A percentile compares a stretch with the other conserved stretches of the same genome.
Evolutionary conservation across 768 basidiomycete genomes (phyloP).

Genomic region (Mycena albidolilacea): DNA sequence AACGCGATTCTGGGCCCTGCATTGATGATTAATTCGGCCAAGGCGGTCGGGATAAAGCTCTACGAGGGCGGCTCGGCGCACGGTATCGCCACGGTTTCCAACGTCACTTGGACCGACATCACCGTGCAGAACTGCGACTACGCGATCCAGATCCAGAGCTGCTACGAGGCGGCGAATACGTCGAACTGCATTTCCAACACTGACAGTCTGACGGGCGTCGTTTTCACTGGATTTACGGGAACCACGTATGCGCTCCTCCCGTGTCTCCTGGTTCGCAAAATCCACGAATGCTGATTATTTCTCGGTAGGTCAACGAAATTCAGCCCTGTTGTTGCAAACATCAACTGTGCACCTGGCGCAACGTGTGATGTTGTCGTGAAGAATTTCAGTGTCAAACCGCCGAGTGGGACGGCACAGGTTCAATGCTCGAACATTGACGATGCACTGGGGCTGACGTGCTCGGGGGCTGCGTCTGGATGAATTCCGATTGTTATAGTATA

Average conservation of each 20-base stretch:
- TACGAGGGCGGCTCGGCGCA: slow-evolving; percentile 48
- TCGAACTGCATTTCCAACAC: slow-evolving; percentile 43
- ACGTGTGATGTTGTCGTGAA: slow-evolving; percentile 46
- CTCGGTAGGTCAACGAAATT: slow-evolving; percentile 42
- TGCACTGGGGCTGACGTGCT: slow-evolving; percentile 45
- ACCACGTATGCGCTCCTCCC: slow-evolving; percentile 43
- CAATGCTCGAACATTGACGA: slow-evolving; percentile 48
- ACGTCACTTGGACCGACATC: slow-evolving; percentile 49
- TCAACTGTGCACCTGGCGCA: slow-evolving; percentile 46
- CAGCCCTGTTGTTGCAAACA: slow-evolving; percentile 46
- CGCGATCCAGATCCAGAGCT: slow-evolving; percentile 51
- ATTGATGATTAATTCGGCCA: slow-evolving; percentile 49
- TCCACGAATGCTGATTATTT: not conserved
- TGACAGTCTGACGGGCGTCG: slow-evolving; percentile 44
- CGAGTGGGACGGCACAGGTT: slow-evolving; percentile 44
- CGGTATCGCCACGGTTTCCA: slow-evolving; percentile 48
- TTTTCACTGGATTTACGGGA: slow-evolving; percentile 46
- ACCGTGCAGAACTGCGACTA: slow-evolving; percentile 51
- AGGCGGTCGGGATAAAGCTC: slow-evolving; percentile 52
- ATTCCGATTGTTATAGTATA: not conserved
- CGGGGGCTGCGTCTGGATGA: slow-evolving; percentile 46
- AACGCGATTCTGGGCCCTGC: slow-evolving; percentile 48
- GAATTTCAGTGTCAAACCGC: slow-evolving; percentile 45
- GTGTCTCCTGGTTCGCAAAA: not conserved
- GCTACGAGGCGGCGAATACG: slow-evolving; percentile 45